These are phyloP conservation scores for Eutrema heterophyllum DNA, from an alignment of 345 rosid genomes.

Conservation along the genomic window DNA sequence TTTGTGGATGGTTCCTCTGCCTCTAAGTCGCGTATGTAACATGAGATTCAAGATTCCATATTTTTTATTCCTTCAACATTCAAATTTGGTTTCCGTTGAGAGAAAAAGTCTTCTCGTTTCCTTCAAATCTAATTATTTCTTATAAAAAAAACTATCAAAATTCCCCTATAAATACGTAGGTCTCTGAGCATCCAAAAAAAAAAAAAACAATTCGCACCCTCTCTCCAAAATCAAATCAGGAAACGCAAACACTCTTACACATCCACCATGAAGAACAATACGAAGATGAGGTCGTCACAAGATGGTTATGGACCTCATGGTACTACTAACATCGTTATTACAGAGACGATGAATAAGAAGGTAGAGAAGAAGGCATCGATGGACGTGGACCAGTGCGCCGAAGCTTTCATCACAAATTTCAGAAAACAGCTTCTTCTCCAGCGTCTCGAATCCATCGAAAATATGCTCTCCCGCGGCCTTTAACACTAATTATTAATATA, in stretches of 20 bases:
- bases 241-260: constrained; percentile 3
- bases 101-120: constrained; percentile 7
- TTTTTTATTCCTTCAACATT: constrained; percentile 26
- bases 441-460: constrained; percentile 75
- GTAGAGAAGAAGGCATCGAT: constrained; percentile 51
- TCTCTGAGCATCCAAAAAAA: background rate
- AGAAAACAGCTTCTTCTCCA: constrained; percentile 61
- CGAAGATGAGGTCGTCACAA: constrained; percentile 5
- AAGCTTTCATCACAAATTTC: constrained; percentile 73
- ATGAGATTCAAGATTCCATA: constrained; percentile 19
- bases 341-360: constrained; percentile 20
- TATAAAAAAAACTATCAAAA: background rate
- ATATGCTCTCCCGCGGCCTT: constrained; percentile 54
- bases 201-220: background rate
- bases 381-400: constrained; percentile 69
- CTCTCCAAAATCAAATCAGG: background rate
- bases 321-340: constrained; percentile 7
- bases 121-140: background rate
- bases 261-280: constrained; percentile 28
- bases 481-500: constrained; percentile 14
- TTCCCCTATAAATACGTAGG: constrained; percentile 14
- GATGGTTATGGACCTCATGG: constrained; percentile 9
- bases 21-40: constrained; percentile 11
- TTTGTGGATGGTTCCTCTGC: background rate
- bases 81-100: constrained; percentile 19